Base-by-base conservation (phyloP, 306 rosid genomes). In the Luffa aegyptiaca region DNA sequence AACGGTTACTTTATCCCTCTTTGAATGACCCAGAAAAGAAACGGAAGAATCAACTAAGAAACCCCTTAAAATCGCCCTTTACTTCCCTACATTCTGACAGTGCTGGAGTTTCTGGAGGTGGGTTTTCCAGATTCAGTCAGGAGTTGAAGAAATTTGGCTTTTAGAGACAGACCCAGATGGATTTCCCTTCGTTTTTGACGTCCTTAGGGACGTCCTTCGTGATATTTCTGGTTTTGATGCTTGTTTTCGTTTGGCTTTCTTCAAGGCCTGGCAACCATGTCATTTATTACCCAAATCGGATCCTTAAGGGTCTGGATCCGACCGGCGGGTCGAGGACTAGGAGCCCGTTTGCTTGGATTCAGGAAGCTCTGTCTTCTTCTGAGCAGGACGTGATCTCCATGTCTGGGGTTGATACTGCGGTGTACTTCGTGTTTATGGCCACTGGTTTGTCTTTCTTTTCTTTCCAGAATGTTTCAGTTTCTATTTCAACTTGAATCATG, bases 381-480 rank as follows among this genome's bases (percentile, higher is more conserved):
- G 99, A 96, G 82, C 57, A 66, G 70, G 94, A 96, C 6, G 80
- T 96, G 36, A 88, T 96, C 62, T 45, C 86, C 76, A 13, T 87
- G 58, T 93, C 98, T n/a, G 99, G 99, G 70, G 88, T 91, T 1
- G 99, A 96, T 80, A 86, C 98, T 76, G 99, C 99, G 31, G 99
- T 93, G 0, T 90, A 93, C 93, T 96, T 89, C 41, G 97, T 93
- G 80, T 96, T 93, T 79, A 57, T 93, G 80, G 52, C 80, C 89
- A 90, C 98, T 9, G 98, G 99, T 92, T 81, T 78, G 88, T 26
- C 36, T 62, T 33, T 63, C 51, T 6, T 37, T 13, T 74, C 18
- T 51, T 10, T 51, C 20, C 52, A 4, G 21, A 16, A 74, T 36
- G 63, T 49, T 33, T 51, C 44, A 26, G 20, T 49, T 17, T 5